Evolutionary conservation across 2,329 filamentous ascomycete species (phyloP).

Genomic region (Fusarium coffeatum): DNA sequence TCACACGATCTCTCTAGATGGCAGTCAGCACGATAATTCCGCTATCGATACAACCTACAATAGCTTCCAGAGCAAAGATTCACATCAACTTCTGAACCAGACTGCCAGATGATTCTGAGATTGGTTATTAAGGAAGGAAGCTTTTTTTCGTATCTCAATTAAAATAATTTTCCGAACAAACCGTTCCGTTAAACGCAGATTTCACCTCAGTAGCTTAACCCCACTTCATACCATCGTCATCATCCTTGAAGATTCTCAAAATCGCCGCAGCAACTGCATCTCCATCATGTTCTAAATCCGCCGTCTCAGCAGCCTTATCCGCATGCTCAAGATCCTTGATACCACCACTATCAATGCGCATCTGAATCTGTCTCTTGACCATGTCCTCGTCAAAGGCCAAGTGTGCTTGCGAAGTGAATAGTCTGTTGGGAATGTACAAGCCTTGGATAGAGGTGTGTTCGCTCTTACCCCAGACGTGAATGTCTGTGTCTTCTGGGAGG

Average conservation of each 20-base stretch:
- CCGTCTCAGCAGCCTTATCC: slow-evolving; percentile 70
- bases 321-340: slow-evolving; percentile 72
- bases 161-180: not conserved
- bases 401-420: slow-evolving; percentile 83
- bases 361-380: slow-evolving; percentile 70
- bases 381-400: slow-evolving; percentile 80
- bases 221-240: slow-evolving; percentile 56
- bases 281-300: slow-evolving; percentile 75
- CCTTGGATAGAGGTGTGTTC: slow-evolving; percentile 76
- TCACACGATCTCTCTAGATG: not conserved
- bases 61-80: not conserved
- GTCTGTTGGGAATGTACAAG: slow-evolving; percentile 72
- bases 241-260: slow-evolving; percentile 66
- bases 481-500: slow-evolving; percentile 53
- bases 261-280: slow-evolving; percentile 74
- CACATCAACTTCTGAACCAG: not conserved
- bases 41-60: not conserved
- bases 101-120: not conserved
- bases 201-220: not conserved
- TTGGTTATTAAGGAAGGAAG: not conserved
- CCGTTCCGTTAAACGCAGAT: not conserved
- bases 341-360: slow-evolving; percentile 68
- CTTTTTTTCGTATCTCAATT: not conserved
- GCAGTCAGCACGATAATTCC: not conserved
- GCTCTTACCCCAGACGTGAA: slow-evolving; percentile 71